Evolutionary conservation across 75 land plant species (phyloP), one percentile per base, ranked within the genome.

Genomic region (Isoetes taiwanensis): DNA sequence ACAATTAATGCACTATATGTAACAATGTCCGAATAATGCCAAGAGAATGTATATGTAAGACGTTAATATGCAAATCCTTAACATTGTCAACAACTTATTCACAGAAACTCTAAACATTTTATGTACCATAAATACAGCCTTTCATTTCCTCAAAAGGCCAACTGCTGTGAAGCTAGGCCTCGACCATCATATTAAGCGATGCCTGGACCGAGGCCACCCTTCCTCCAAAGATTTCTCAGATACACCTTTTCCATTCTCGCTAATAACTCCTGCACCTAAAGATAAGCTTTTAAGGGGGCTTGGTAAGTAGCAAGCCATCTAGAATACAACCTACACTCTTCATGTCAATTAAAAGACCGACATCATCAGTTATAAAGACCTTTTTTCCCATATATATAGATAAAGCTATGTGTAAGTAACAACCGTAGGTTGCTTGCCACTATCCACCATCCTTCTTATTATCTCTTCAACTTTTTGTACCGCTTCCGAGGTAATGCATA

Each of bases 1-100:
- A 83, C 97, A 2, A 90, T 75, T 58, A 90, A 56, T 30, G 88
- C 82, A 38, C 97, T 93, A 64, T 74, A 86, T 0, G 97, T 90
- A 21, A 86, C 97, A 39, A 90, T 58, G 64, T 90, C 97, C 40
- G 88, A 43, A 43, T 38, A 20, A 80, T 70, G 3, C 59, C 58
- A 12, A 43, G 53, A 62, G 69, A 62, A 26, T 71, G 75, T 87
- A 90, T 86, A 39, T 80, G 82, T 3, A 78, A 66, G 33, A 90
- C 62, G 52, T 70, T 69, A 5, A 82, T 62, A 59, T 83, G 94
- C 6, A 90, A 80, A 62, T 90, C 94, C 87, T 82, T n/a, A n/a
- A 86, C 32, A 86, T 78, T 80, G 78, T 61, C 39, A 68, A 25
- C 97, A 90, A 86, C 32, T 72, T 58, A 52, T 76, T 78, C 12